Percentiles rank a stretch among this genome's conserved stretches.
These are phyloP conservation scores for Coprinopsis sp. DNA, from an alignment of 768 basidiomycete species.

Conservation along the genomic window DNA sequence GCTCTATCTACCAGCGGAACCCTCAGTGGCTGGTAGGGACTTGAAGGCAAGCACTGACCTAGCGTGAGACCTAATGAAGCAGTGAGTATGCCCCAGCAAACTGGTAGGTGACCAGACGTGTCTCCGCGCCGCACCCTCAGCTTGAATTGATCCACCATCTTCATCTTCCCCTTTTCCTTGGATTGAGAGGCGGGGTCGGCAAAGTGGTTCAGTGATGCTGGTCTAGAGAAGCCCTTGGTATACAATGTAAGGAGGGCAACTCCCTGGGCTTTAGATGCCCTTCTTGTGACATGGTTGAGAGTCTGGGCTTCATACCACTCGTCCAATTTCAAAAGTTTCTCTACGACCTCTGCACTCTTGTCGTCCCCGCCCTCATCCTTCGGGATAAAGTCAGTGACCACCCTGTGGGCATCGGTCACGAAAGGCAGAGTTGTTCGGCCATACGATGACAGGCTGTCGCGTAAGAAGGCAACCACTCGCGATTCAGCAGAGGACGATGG, in stretches of 20 bases:
- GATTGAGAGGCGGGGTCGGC: slow-evolving; percentile 18
- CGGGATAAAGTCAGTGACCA: slow-evolving; percentile 24
- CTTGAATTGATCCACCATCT: slow-evolving; percentile 67
- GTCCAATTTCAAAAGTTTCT: slow-evolving; percentile 55
- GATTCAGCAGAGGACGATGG: slow-evolving; percentile 36
- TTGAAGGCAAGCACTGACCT: slow-evolving; percentile 38
- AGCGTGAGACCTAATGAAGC: slow-evolving; percentile 68
- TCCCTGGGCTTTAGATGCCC: slow-evolving; percentile 90
- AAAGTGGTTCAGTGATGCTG: slow-evolving; percentile 30
- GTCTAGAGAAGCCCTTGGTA: slow-evolving; percentile 69
- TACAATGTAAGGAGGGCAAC: slow-evolving; percentile 88
- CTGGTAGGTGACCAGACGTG: slow-evolving; percentile 76
- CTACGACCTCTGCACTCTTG: slow-evolving; percentile 28
- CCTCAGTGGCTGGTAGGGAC: not conserved
- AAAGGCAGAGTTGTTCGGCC: slow-evolving; percentile 74
- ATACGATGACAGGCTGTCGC: slow-evolving; percentile 73
- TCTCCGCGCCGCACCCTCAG: slow-evolving; percentile 57
- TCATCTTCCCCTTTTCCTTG: slow-evolving; percentile 19
- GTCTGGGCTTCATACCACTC: slow-evolving; percentile 79
- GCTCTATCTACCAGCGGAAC: slow-evolving; percentile 54
- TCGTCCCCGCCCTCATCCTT: slow-evolving; percentile 9
- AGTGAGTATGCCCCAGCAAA: slow-evolving; percentile 88
- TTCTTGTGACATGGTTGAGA: slow-evolving; percentile 81
- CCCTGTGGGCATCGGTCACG: slow-evolving; percentile 64
- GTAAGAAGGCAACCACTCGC: slow-evolving; percentile 55